Evolutionary conservation across 108 stramenopile genomes (phyloP).

Genomic region (Skeletonema grethae): DNA sequence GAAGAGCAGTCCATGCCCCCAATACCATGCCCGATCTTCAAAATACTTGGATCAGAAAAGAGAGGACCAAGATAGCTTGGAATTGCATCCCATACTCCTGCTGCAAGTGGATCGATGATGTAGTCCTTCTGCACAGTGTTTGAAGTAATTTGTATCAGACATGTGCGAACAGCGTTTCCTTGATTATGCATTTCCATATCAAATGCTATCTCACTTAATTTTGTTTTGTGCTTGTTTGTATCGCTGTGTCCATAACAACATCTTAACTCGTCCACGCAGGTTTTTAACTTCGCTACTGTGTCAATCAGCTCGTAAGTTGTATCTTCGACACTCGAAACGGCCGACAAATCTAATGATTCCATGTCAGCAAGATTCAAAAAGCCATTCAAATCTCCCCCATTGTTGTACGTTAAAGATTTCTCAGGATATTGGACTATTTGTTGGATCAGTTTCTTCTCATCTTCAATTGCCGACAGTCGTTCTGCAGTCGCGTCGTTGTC

Average conservation of each 20-base stretch:
- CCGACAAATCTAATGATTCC: constrained; percentile 51
- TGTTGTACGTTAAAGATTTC: constrained; percentile 29
- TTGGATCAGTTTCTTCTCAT: constrained; percentile 34
- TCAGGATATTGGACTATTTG: constrained; percentile 31
- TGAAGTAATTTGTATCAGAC: constrained; percentile 76
- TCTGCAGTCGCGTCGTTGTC: constrained; percentile 8
- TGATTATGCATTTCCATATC: constrained; percentile 81
- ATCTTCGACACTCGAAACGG: constrained; percentile 45
- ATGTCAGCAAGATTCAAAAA: constrained; percentile 50
- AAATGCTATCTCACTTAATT: constrained; percentile 66
- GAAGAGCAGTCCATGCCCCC: constrained; percentile 84
- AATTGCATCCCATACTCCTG: constrained; percentile 71
- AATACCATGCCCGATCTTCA: constrained; percentile 94
- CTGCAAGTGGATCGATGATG: constrained; percentile 80
- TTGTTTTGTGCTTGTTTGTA: not conserved
- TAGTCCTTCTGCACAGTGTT: constrained; percentile 59
- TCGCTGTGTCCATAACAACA: constrained; percentile 11
- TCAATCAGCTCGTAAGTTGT: constrained; percentile 66
- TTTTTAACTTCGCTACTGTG: constrained; percentile 61
- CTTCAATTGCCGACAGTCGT: constrained; percentile 20
- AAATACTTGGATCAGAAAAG: constrained; percentile 84
- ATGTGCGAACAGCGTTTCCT: constrained; percentile 43
- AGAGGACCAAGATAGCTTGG: constrained; percentile 59
- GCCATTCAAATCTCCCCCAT: constrained; percentile 37
- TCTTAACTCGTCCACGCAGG: constrained; percentile 61